These are phyloP conservation scores for Metschnikowia vanudenii DNA, from an alignment of 805 yeast species.

Conservation along the genomic window DNA sequence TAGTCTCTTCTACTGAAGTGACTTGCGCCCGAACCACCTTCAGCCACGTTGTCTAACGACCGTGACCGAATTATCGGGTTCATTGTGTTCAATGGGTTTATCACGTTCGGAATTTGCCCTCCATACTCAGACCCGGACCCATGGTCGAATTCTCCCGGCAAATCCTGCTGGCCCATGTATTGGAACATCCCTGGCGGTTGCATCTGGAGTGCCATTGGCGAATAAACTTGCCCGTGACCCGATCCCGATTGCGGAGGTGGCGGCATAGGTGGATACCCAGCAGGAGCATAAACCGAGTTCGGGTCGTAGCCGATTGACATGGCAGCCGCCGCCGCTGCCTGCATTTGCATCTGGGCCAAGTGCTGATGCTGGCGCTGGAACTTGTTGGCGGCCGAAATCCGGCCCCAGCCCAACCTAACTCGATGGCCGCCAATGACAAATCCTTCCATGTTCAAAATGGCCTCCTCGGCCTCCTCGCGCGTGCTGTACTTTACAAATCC, in stretches of 20 bases:
- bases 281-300: slow-evolving; percentile 28
- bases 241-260: slow-evolving; percentile 22
- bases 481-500: slow-evolving; percentile 84
- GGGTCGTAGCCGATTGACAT: slow-evolving; percentile 41
- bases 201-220: slow-evolving; percentile 15
- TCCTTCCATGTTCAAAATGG: slow-evolving; percentile 86
- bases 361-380: slow-evolving; percentile 25
- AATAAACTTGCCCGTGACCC: slow-evolving; percentile 6
- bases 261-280: slow-evolving; percentile 1
- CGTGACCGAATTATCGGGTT: slow-evolving; percentile 3
- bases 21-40: neutral
- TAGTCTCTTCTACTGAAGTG: neutral
- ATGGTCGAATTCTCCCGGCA: slow-evolving; percentile 1
- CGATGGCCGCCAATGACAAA: slow-evolving; percentile 82
- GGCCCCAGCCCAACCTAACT: slow-evolving; percentile 86
- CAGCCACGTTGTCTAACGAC: slow-evolving; percentile 7
- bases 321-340: slow-evolving; percentile 25
- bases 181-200: slow-evolving; percentile 12
- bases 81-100: neutral
- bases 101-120: neutral
- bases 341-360: slow-evolving; percentile 35
- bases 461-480: slow-evolving; percentile 79
- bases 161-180: slow-evolving; percentile 8
- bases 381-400: slow-evolving; percentile 28
- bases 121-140: neutral